phyloP scores from a whole-genome alignment of 306 rosid genomes.

The Vigna hirtella region DNA sequence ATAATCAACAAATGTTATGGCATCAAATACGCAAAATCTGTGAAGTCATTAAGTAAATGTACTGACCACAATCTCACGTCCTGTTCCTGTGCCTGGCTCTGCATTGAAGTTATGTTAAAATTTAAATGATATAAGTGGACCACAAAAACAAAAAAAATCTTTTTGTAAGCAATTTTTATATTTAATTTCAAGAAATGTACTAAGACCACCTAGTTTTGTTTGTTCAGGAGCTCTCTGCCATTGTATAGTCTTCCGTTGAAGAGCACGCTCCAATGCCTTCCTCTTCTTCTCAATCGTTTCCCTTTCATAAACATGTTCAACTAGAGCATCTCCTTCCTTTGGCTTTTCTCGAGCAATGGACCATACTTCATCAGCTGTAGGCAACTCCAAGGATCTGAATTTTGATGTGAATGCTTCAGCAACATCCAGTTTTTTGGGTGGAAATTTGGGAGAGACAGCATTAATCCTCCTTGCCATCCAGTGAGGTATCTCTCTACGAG shows the following conservation, averaged over 20 bases:
- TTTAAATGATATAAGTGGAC: conserved; percentile 31
- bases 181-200: conserved; percentile 36
- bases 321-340: conserved; percentile 68
- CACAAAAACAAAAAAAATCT: conserved; percentile 33
- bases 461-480: conserved; percentile 83
- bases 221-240: conserved; percentile 66
- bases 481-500: conserved; percentile 83
- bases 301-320: conserved; percentile 67
- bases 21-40: conserved; percentile 20
- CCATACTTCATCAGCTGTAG: conserved; percentile 74
- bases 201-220: conserved; percentile 60
- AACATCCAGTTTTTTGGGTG: conserved; percentile 69
- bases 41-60: conserved; percentile 29
- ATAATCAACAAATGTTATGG: conserved; percentile 16
- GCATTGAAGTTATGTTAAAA: conserved; percentile 53
- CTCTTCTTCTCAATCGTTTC: conserved; percentile 70
- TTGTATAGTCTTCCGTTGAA: conserved; percentile 60
- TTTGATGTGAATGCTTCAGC: conserved; percentile 66
- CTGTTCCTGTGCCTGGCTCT: conserved; percentile 87
- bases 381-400: conserved; percentile 73
- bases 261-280: conserved; percentile 67
- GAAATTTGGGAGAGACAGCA: conserved; percentile 71
- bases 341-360: conserved; percentile 81
- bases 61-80: conserved; percentile 83
- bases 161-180: conserved; percentile 21